These are phyloP conservation scores for Ophiocordyceps camponoti-saundersi DNA, from an alignment of 2,329 filamentous ascomycete species.

Conservation along the genomic window DNA sequence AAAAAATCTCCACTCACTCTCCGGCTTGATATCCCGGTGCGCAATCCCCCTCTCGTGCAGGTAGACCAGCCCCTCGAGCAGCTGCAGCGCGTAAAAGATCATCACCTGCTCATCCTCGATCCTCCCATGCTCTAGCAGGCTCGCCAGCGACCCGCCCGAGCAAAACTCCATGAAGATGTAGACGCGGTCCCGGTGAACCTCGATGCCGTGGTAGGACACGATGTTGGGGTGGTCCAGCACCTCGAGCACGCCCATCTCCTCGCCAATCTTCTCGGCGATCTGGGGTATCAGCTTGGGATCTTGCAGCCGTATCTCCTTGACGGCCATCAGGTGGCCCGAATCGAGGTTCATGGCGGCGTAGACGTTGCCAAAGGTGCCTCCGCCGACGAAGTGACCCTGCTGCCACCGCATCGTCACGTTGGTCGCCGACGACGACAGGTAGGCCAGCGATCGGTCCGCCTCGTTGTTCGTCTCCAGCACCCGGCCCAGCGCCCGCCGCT, in stretches of 20 bases:
- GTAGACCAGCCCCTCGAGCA: constrained; percentile 86
- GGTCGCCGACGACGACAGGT: constrained; percentile 81
- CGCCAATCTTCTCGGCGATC: constrained; percentile 82
- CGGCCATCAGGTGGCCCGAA: constrained; percentile 90
- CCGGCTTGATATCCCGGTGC: constrained; percentile 94
- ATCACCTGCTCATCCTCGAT: constrained; percentile 97
- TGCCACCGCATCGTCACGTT: constrained; percentile 97
- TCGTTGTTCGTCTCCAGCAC: constrained; percentile 92
- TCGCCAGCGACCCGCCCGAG: constrained; percentile 81
- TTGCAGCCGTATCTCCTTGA: constrained; percentile 94
- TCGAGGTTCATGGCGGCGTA: constrained; percentile 97
- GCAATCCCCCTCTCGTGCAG: constrained; percentile 83
- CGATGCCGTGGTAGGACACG: constrained; percentile 93
- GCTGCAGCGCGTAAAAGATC: constrained; percentile 87
- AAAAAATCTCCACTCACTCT: constrained; percentile 47
- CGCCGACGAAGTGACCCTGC: constrained; percentile 94
- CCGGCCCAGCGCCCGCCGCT: constrained; percentile 73
- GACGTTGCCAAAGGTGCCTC: constrained; percentile 92
- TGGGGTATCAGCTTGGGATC: constrained; percentile 92
- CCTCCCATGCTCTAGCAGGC: constrained; percentile 79
- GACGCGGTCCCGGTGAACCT: constrained; percentile 96
- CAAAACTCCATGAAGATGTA: constrained; percentile 99
- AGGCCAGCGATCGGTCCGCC: constrained; percentile 85
- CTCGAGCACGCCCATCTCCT: constrained; percentile 94
- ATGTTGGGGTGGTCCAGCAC: constrained; percentile 95